Evolutionary conservation across 805 yeast species (phyloP), one percentile per base, ranked within the genome.

Genomic region (Barnettozyma botsteinii): DNA sequence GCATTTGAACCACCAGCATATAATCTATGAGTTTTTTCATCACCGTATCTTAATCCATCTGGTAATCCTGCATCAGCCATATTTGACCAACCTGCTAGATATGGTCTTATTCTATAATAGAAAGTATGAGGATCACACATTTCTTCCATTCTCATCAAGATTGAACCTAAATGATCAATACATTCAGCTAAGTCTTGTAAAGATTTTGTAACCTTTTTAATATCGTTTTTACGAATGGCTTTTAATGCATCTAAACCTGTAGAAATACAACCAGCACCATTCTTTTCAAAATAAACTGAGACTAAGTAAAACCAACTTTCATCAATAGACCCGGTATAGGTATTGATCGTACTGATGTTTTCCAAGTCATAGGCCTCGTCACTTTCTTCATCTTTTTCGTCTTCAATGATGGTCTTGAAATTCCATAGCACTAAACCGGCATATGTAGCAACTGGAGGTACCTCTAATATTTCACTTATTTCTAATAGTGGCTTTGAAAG

Each of bases 101-200:
- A 89, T 1, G 97, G 97, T 55, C 98, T 72, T 33, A 89, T 73
- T 45, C 91, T 74, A 66, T 74, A 85, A 61, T 85, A 89, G 59
- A 91, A 89, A 4, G 84, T 80, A 57, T 87, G 94, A 3, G 98
- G 97, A 56, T 88, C 96, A 61, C 96, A 86, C 83, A 83, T 83
- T 50, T 89, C 95, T 55, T 85, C 88, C 93, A 89, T 84, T 51
- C 75, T 72, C 75, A 81, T 76, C 50, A 91, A 64, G 2, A 85
- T 72, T 4, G 81, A 68, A 12, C 88, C 93, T 49, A 91, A 65
- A 43, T 69, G 65, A 56, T 85, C 95, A 38, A 89, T 81, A 29
- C 73, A 63, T 57, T 81, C 85, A 2, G 96, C 95, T 40, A 89
- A 61, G 27, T 54, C 59, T 55, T 85, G 85, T 37, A 89, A 64